A percentile compares a stretch with the other conserved stretches of the same genome.
phyloP scores from a whole-genome alignment of 441 rosid species.

The Kokia cookei region DNA sequence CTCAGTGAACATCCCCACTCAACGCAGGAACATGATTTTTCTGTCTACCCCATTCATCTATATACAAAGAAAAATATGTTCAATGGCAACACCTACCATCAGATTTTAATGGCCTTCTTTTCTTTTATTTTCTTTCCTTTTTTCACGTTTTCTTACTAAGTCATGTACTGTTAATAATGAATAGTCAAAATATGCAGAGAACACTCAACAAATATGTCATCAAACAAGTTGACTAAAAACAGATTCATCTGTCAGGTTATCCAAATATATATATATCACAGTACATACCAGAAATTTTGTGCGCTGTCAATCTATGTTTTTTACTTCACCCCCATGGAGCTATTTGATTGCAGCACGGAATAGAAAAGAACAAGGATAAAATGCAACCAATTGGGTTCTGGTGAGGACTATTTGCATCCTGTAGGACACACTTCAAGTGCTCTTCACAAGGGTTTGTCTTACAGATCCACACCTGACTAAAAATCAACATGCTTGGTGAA shows the following conservation, averaged over 20 bases:
- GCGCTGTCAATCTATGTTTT: neutral
- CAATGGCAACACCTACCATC: neutral
- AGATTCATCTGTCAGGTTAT: neutral
- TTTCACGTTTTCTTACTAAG: too few relatives aligned
- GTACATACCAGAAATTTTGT: neutral
- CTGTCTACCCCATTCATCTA: neutral
- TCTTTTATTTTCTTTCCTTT: too few relatives aligned
- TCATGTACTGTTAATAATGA: neutral
- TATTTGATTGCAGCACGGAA: neutral
- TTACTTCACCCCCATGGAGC: neutral
- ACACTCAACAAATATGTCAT: neutral
- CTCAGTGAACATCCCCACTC: neutral
- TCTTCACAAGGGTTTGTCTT: conserved; percentile 12
- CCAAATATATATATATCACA: neutral
- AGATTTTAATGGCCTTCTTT: too few relatives aligned
- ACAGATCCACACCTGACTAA: neutral
- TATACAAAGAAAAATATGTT: neutral
- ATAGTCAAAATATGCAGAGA: neutral
- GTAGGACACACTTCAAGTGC: conserved; percentile 4
- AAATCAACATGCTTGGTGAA: neutral
- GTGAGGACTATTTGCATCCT: neutral
- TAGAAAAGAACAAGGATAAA: neutral
- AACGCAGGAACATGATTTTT: neutral
- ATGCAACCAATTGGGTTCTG: neutral
- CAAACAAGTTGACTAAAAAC: neutral